phyloP scores from a whole-genome alignment of 148 eudicot species.

The Chenopodium album region DNA sequence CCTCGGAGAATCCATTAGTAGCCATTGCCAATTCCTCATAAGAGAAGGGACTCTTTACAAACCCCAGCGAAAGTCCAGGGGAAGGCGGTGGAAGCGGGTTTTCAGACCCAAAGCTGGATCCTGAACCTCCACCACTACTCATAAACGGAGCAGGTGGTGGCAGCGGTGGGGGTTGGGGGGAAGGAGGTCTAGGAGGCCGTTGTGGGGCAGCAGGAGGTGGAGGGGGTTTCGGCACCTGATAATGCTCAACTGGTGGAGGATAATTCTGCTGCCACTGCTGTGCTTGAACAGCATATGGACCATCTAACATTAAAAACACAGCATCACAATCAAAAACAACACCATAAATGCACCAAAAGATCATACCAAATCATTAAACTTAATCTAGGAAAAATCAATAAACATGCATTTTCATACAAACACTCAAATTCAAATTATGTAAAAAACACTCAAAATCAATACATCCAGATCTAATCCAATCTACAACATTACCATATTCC shows the following conservation, averaged over 20 bases:
- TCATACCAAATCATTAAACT: too few relatives aligned
- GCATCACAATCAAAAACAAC: conserved; percentile 10
- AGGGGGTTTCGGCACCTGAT: conserved; percentile 55
- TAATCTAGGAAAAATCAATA: neutral
- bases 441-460: neutral
- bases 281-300: conserved; percentile 53
- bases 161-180: conserved; percentile 46
- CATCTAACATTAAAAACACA: conserved; percentile 43
- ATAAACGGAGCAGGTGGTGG: conserved; percentile 50
- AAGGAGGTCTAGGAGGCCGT: conserved; percentile 50
- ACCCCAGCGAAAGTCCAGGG: conserved; percentile 71
- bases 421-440: neutral
- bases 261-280: conserved; percentile 82
- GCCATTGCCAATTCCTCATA: conserved; percentile 94
- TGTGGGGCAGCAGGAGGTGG: conserved; percentile 53
- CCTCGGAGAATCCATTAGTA: conserved; percentile 76
- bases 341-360: neutral
- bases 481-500: too few relatives aligned
- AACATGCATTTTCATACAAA: neutral
- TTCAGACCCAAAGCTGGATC: conserved; percentile 68
- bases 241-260: conserved; percentile 61
- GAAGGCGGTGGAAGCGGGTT: conserved; percentile 68
- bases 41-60: conserved; percentile 71
- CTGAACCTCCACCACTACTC: conserved; percentile 86
- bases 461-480: conserved; percentile 1